Evolutionary conservation across 225 moss, liverwort and hornwort genomes (phyloP).

Genomic region (Takakia lepidozioides): DNA sequence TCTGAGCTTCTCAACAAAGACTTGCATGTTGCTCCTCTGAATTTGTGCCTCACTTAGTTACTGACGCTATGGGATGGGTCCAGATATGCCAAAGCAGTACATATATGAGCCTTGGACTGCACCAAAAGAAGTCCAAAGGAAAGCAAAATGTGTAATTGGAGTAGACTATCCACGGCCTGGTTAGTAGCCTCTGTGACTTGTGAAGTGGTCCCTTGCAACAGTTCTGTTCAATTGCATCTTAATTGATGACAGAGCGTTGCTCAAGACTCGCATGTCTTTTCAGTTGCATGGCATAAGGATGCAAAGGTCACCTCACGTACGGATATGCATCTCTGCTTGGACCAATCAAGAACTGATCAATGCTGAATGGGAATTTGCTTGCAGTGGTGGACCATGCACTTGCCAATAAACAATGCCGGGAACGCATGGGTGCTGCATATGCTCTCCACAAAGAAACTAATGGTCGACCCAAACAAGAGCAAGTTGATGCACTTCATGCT

Average conservation of each 20-base stretch:
- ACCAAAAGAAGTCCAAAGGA: constrained; percentile 71
- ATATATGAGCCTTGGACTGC: constrained; percentile 99
- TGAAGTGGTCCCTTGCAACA: not conserved
- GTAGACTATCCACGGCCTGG: constrained; percentile 90
- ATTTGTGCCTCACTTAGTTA: not conserved
- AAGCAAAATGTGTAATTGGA: constrained; percentile 90
- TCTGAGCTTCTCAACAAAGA: too few relatives aligned
- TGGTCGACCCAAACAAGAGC: constrained; percentile 55
- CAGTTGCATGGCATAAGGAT: too few relatives aligned
- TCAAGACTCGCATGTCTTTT: too few relatives aligned
- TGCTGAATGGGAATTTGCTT: too few relatives aligned
- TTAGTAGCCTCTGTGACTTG: constrained; percentile 12
- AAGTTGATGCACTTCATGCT: constrained; percentile 43
- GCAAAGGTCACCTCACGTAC: too few relatives aligned
- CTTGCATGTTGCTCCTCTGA: too few relatives aligned
- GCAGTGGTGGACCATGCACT: constrained; percentile 87
- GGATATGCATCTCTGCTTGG: too few relatives aligned
- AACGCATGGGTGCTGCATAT: constrained; percentile 86
- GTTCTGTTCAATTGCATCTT: not conserved
- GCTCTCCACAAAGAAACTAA: constrained; percentile 54
- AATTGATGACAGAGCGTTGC: not conserved
- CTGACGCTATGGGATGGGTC: not conserved
- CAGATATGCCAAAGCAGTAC: constrained; percentile 90
- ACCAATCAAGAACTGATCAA: too few relatives aligned
- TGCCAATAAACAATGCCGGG: constrained; percentile 88